Evolutionary conservation across 345 rosid genomes (phyloP).

Genomic region (Euphorbia lathyris): DNA sequence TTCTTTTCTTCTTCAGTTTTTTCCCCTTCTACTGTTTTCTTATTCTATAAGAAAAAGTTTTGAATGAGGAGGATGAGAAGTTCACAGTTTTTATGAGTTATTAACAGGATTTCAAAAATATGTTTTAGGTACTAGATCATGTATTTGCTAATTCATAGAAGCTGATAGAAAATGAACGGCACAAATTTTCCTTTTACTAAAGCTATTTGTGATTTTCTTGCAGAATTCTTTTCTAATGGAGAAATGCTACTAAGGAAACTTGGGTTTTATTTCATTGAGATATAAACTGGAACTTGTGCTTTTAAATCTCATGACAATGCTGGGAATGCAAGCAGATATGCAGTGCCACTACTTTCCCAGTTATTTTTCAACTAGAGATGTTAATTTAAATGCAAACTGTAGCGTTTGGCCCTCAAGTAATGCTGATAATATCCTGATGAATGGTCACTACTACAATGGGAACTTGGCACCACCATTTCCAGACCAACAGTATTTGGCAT

Average conservation of each 20-base stretch:
- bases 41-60: too few species aligned
- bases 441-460: slow-evolving; percentile 29
- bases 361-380: slow-evolving; percentile 23
- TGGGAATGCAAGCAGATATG: slow-evolving; percentile 40
- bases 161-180: background rate
- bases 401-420: slow-evolving; percentile 27
- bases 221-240: slow-evolving; percentile 24
- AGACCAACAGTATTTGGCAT: slow-evolving; percentile 24
- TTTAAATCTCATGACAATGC: slow-evolving; percentile 25
- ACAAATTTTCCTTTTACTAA: background rate
- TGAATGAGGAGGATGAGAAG: background rate
- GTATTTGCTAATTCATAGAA: background rate
- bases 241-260: slow-evolving; percentile 4
- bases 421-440: slow-evolving; percentile 26
- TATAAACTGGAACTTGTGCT: slow-evolving; percentile 9
- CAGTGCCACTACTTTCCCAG: slow-evolving; percentile 29
- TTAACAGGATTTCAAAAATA: background rate
- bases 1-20: background rate
- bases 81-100: background rate
- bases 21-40: too few species aligned
- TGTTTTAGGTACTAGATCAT: background rate
- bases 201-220: slow-evolving; percentile 9
- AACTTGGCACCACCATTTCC: slow-evolving; percentile 20
- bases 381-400: slow-evolving; percentile 30
- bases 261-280: background rate